Base-by-base conservation (phyloP, 2,329 filamentous ascomycete genomes). In the Apiospora sp. region DNA sequence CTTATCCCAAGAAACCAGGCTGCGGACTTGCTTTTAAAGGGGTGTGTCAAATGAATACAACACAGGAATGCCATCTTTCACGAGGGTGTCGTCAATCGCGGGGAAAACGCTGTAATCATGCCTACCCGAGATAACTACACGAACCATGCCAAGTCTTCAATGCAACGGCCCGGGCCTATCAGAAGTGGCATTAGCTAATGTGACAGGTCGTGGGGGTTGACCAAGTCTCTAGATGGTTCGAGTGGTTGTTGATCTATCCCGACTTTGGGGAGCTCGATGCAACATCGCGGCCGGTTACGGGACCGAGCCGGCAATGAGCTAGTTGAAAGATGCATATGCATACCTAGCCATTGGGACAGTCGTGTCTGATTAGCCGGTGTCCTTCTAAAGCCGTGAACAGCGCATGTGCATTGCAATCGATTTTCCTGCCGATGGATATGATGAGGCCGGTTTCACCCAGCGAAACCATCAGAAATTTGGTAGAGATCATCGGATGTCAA, bases 381-480 rank as follows among this genome's bases (percentile, higher is more conserved):
- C 27, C 27, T 30, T 30, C 27, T 30, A n/a, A n/a, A n/a, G 37
- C 51, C 8, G 13, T 19, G 34, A 14, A 14, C 7, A 4, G 30
- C 54, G 14, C 49, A 30, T 14, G 22, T 24, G 27, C 14, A 44
- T 44, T 44, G 13, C 43, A 44, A 44, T 44, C 43, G 2, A 13
- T 4, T 16, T 1, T 44, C 43, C 16, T 44, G 46, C 22, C 19
- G 7, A 49, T n/a, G 22, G 46, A 7, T 6, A 10, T 10, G 46
- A n/a, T n/a, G 46, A n/a, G 46, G 22, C 10, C 8, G 46, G 2
- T 22, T 7, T 49, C 19, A 22, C 8, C 22, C 19, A n/a, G 22
- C 19, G n/a, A 8, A 27, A 54, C 3, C n/a, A 54, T 12, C 24
- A 34, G 27, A 44, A 79, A 70, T 14, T 80, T 77, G 8, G 78